Percentiles rank a stretch among this genome's conserved stretches.
Evolutionary conservation across 306 rosid species (phyloP).

Genomic region (Cicer chorassanicum): DNA sequence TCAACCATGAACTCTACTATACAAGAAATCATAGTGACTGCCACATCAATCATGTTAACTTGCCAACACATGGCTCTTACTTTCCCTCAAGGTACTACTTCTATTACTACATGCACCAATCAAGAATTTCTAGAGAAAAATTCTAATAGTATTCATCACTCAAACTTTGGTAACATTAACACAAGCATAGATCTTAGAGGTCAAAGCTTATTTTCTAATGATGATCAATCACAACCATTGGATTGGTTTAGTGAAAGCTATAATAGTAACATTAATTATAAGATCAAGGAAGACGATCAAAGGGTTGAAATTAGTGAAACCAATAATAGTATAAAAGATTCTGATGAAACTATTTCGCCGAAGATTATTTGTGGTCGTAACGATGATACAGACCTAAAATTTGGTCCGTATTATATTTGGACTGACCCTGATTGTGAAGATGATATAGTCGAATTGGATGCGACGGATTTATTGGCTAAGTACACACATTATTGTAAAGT

Average conservation of each 20-base stretch:
- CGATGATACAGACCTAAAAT: background rate
- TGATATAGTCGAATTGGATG: constrained; percentile 73
- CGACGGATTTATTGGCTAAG: constrained; percentile 74
- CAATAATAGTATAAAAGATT: constrained; percentile 33
- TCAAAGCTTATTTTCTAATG: constrained; percentile 48
- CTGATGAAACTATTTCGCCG: constrained; percentile 1
- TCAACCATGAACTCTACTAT: constrained; percentile 61
- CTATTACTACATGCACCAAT: constrained; percentile 18
- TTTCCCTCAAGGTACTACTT: constrained; percentile 44
- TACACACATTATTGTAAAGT: constrained; percentile 93
- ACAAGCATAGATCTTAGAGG: constrained; percentile 33
- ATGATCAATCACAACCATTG: constrained; percentile 44
- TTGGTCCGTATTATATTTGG: background rate
- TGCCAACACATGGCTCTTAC: constrained; percentile 65
- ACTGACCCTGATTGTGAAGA: background rate
- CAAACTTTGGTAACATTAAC: background rate
- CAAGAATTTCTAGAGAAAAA: constrained; percentile 1
- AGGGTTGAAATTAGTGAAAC: constrained; percentile 43
- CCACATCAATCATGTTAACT: constrained; percentile 78
- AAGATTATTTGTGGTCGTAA: background rate
- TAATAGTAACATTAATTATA: constrained; percentile 34
- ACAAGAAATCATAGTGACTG: constrained; percentile 75
- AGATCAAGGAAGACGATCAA: constrained; percentile 40
- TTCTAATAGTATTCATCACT: background rate
- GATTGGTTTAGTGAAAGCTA: constrained; percentile 60